Percentiles rank a stretch among this genome's conserved stretches.
Conservation (phyloP, 805 yeast species). For the Diddensiella caesifluorescens region DNA sequence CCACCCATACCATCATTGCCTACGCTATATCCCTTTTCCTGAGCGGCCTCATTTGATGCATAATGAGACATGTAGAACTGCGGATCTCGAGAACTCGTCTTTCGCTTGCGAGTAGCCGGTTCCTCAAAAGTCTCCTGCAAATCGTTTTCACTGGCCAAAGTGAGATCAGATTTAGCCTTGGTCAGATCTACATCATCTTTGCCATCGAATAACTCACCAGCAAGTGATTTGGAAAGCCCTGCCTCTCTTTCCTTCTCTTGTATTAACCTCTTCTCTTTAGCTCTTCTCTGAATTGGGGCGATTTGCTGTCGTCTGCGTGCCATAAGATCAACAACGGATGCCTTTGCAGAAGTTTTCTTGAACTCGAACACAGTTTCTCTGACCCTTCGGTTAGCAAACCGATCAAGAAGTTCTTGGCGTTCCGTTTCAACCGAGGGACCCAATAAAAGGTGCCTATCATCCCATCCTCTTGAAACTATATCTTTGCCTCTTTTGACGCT, state of each 20-base stretch:
- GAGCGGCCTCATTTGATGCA: conserved; percentile 74
- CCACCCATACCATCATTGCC: conserved; percentile 40
- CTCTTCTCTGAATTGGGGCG: conserved; percentile 80
- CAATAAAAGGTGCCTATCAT: conserved; percentile 74
- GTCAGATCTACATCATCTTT: conserved; percentile 7
- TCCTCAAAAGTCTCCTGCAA: conserved; percentile 39
- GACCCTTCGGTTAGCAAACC: conserved; percentile 59
- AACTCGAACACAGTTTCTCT: conserved; percentile 95
- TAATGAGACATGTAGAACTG: conserved; percentile 79
- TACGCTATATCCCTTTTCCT: conserved; percentile 68
- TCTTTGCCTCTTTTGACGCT: conserved; percentile 84
- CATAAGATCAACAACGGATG: conserved; percentile 70
- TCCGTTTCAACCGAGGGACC: conserved; percentile 46
- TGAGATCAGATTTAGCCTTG: conserved; percentile 43
- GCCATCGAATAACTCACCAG: conserved; percentile 7
- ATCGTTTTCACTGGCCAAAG: conserved; percentile 33
- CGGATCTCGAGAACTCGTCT: conserved; percentile 61
- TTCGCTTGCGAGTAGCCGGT: conserved; percentile 28
- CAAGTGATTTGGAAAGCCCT: conserved; percentile 8
- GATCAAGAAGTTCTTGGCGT: conserved; percentile 64
- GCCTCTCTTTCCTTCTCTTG: conserved; percentile 14
- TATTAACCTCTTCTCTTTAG: conserved; percentile 43
- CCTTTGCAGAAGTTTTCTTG: conserved; percentile 38
- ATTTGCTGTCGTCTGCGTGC: conserved; percentile 76
- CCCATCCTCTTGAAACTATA: conserved; percentile 65